Percentiles rank a stretch among this genome's conserved stretches.
phyloP scores from a whole-genome alignment of 2,329 filamentous ascomycete genomes.

The Laburnicola sp. region DNA sequence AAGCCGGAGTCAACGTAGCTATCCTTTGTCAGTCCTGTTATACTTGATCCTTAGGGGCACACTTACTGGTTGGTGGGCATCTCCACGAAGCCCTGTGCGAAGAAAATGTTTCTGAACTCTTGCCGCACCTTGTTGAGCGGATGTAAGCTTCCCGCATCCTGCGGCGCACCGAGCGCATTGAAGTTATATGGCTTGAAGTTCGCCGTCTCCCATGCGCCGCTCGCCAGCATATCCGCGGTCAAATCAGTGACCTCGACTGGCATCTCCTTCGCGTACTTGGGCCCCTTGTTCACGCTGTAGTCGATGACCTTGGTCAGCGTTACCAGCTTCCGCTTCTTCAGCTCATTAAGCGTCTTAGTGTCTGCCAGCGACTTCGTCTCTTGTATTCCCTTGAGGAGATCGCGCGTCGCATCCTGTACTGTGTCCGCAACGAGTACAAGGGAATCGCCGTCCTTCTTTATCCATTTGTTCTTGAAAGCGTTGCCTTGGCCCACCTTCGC shows the following conservation, averaged over 20 bases:
- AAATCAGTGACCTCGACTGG: conserved; percentile 93
- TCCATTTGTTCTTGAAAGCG: conserved; percentile 78
- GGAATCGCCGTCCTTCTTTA: conserved; percentile 63
- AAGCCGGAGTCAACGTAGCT: conserved; percentile 92
- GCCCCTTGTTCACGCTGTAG: conserved; percentile 82
- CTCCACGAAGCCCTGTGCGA: conserved; percentile 97
- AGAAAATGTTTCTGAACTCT: conserved; percentile 98
- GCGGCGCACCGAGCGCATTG: conserved; percentile 69
- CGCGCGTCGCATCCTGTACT: conserved; percentile 77
- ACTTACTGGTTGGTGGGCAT: conserved; percentile 83
- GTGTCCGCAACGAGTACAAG: conserved; percentile 64
- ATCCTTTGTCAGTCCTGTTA: conserved; percentile 12
- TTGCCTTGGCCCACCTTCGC: conserved; percentile 88
- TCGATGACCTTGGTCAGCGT: conserved; percentile 79
- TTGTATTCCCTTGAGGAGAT: conserved; percentile 74
- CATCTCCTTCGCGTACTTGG: conserved; percentile 86
- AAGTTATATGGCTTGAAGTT: conserved; percentile 86
- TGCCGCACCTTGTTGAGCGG: conserved; percentile 87
- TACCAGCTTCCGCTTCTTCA: conserved; percentile 91
- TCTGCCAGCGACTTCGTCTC: conserved; percentile 70
- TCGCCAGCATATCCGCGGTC: conserved; percentile 87
- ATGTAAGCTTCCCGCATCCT: conserved; percentile 54
- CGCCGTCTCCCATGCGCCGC: conserved; percentile 87
- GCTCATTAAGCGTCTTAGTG: conserved; percentile 73
- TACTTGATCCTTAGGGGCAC: not conserved